Conservation (phyloP, 108 stramenopile species). For the Fistulifera pelliculosa region DNA sequence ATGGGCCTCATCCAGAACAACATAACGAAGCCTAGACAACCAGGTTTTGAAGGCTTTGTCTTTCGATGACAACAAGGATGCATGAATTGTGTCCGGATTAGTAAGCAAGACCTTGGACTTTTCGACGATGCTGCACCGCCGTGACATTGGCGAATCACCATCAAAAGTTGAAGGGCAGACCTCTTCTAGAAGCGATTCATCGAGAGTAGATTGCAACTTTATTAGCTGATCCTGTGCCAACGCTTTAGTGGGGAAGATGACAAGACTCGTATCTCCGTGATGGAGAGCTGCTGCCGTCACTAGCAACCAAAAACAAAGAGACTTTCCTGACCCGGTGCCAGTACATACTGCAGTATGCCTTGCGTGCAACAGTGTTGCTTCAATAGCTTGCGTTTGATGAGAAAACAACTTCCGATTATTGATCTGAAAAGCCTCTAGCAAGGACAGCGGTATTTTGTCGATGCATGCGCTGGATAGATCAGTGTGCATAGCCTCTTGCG, state of each 20-base stretch:
- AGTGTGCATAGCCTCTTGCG: constrained; percentile 35
- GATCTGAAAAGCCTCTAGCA: neutral
- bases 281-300: constrained; percentile 56
- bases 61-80: constrained; percentile 87
- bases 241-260: constrained; percentile 96
- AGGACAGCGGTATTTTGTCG: neutral
- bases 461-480: neutral
- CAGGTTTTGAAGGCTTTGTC: constrained; percentile 42
- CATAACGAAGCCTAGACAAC: constrained; percentile 51
- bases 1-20: constrained; percentile 92
- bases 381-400: constrained; percentile 82
- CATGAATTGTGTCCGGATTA: constrained; percentile 97
- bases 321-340: constrained; percentile 86
- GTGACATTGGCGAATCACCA: constrained; percentile 67
- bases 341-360: constrained; percentile 76
- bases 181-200: constrained; percentile 15
- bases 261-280: constrained; percentile 39
- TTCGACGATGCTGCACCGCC: constrained; percentile 51
- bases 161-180: constrained; percentile 64
- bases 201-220: constrained; percentile 42
- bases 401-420: constrained; percentile 32
- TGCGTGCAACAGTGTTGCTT: constrained; percentile 36
- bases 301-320: constrained; percentile 76
- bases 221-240: constrained; percentile 95
- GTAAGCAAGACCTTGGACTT: constrained; percentile 82